phyloP scores from a whole-genome alignment of 495 filamentous ascomycete genomes.

The Penicillium cinerascens region DNA sequence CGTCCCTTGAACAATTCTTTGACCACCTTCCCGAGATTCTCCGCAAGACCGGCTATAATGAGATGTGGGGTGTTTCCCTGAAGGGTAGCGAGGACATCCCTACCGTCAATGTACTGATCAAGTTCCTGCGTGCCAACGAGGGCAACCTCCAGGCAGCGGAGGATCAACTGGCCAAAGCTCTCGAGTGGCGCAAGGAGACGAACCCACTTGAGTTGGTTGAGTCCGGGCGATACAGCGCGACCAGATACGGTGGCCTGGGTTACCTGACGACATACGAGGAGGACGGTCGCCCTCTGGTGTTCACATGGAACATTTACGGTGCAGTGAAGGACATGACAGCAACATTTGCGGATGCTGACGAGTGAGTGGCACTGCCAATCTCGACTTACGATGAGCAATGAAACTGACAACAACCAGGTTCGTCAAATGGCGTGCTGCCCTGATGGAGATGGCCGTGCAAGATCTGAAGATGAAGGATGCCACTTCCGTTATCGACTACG shows the following conservation, averaged over 20 bases:
- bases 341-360: slow-evolving; percentile 73
- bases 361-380: slow-evolving; percentile 49
- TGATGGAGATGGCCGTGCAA: slow-evolving; percentile 78
- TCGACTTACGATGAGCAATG: not conserved
- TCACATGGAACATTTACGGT: slow-evolving; percentile 87
- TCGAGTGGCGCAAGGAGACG: slow-evolving; percentile 73
- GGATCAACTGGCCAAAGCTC: slow-evolving; percentile 70
- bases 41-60: slow-evolving; percentile 50
- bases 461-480: slow-evolving; percentile 64
- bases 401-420: slow-evolving; percentile 51
- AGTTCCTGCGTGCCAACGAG: slow-evolving; percentile 85
- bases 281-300: slow-evolving; percentile 43
- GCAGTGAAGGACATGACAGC: slow-evolving; percentile 64
- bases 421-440: slow-evolving; percentile 76
- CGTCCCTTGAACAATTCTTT: slow-evolving; percentile 37
- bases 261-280: slow-evolving; percentile 50
- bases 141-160: slow-evolving; percentile 68
- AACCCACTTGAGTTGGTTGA: slow-evolving; percentile 42
- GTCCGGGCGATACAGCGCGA: slow-evolving; percentile 50
- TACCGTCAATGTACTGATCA: slow-evolving; percentile 80
- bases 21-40: slow-evolving; percentile 43
- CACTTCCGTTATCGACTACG: slow-evolving; percentile 68
- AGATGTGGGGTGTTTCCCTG: slow-evolving; percentile 74
- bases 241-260: slow-evolving; percentile 48
- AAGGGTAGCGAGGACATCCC: slow-evolving; percentile 57